Conservation (phyloP, 805 yeast genomes). For the Torulaspora franciscae region DNA sequence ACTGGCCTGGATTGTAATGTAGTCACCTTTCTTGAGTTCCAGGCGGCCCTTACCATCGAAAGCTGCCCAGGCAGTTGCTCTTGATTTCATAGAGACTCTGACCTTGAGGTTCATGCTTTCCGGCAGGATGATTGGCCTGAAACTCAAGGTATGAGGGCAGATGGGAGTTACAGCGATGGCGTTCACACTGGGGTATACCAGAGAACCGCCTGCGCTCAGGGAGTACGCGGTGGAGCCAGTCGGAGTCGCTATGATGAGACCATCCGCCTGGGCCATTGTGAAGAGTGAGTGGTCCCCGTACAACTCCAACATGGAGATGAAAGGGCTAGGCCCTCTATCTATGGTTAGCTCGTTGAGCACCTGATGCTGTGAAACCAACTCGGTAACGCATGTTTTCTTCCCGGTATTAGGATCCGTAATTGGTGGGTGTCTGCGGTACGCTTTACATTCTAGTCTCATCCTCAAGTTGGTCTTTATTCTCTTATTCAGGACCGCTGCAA, state of each 20-base stretch:
- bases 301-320: slow-evolving; percentile 80
- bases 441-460: slow-evolving; percentile 83
- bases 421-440: slow-evolving; percentile 42
- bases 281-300: slow-evolving; percentile 82
- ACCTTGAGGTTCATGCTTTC: slow-evolving; percentile 85
- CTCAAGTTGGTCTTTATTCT: slow-evolving; percentile 78
- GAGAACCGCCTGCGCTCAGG: slow-evolving; percentile 89
- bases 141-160: slow-evolving; percentile 91
- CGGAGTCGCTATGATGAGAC: slow-evolving; percentile 87
- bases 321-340: slow-evolving; percentile 92
- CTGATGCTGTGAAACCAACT: slow-evolving; percentile 53
- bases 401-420: slow-evolving; percentile 40
- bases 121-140: slow-evolving; percentile 86
- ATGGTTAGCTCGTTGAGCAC: slow-evolving; percentile 86
- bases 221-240: slow-evolving; percentile 97
- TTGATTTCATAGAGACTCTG: slow-evolving; percentile 72
- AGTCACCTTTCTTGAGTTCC: slow-evolving; percentile 77
- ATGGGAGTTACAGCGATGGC: slow-evolving; percentile 93
- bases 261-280: slow-evolving; percentile 93
- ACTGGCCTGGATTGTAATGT: slow-evolving; percentile 77
- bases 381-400: slow-evolving; percentile 35
- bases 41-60: slow-evolving; percentile 90
- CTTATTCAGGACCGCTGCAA: slow-evolving; percentile 53
- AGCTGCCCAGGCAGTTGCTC: slow-evolving; percentile 95
- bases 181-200: slow-evolving; percentile 90